Conservation (phyloP, 2,329 filamentous ascomycete species). For the Dothideomycetes sp. region DNA sequence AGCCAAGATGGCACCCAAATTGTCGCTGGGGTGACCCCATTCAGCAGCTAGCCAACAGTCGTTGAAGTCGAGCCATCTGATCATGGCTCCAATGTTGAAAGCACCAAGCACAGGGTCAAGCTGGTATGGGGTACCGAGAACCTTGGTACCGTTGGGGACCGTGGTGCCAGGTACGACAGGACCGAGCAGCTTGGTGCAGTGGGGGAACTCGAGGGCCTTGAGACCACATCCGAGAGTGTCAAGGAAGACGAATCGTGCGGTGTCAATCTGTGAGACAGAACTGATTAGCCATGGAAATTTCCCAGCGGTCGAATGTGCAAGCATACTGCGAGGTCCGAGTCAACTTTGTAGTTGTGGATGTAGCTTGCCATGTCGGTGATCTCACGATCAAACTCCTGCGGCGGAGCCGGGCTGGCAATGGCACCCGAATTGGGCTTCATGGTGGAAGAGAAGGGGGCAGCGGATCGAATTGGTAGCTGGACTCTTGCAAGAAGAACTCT, state of each 20-base stretch:
- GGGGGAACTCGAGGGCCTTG: conserved; percentile 88
- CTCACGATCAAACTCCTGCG: conserved; percentile 65
- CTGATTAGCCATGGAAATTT: no score
- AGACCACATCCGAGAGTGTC: conserved; percentile 96
- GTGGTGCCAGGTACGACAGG: conserved; percentile 82
- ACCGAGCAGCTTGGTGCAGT: conserved; percentile 90
- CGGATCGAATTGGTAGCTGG: conserved; percentile 15
- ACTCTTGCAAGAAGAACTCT: conserved; percentile 9
- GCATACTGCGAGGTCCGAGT: conserved; percentile 85
- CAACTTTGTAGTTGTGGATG: conserved; percentile 82
- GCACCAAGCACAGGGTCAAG: conserved; percentile 92
- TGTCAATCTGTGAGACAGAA: conserved; percentile 62
- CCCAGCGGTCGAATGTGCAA: not conserved
- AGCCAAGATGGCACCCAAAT: conserved; percentile 90
- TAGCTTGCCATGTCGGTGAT: conserved; percentile 93
- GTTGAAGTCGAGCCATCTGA: conserved; percentile 99
- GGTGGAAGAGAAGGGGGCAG: conserved; percentile 24
- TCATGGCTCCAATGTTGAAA: conserved; percentile 98
- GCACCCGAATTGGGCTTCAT: conserved; percentile 25
- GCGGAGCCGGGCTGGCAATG: conserved; percentile 22
- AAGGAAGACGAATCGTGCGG: conserved; percentile 90
- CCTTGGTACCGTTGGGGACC: conserved; percentile 84
- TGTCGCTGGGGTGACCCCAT: conserved; percentile 98
- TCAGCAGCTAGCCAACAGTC: conserved; percentile 99
- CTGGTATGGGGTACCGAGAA: conserved; percentile 86